Evolutionary conservation across 805 yeast species (phyloP).

Genomic region (Cyberlindnera samutprakarnensis): DNA sequence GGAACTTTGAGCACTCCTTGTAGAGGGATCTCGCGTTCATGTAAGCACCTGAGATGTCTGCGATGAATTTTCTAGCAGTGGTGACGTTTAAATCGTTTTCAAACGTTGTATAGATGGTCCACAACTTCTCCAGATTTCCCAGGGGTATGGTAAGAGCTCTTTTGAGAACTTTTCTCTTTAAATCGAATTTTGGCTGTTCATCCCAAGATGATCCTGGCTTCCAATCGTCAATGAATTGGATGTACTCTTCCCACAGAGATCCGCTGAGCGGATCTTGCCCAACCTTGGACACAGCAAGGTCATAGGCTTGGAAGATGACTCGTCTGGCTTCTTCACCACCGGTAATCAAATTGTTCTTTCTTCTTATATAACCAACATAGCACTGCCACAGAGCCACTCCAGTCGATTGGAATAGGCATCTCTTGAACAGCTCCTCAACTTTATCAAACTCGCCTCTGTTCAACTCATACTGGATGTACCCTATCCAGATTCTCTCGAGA

Average conservation of each 20-base stretch:
- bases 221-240: constrained; percentile 74
- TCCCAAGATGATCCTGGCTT: constrained; percentile 78
- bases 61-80: constrained; percentile 77
- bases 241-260: constrained; percentile 71
- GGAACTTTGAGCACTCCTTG: constrained; percentile 58
- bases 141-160: constrained; percentile 71
- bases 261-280: constrained; percentile 73
- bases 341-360: constrained; percentile 57
- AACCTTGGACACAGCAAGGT: constrained; percentile 68
- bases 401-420: constrained; percentile 53
- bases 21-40: constrained; percentile 80
- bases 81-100: constrained; percentile 69
- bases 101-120: constrained; percentile 79
- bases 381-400: constrained; percentile 66
- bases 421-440: constrained; percentile 60
- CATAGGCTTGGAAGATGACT: constrained; percentile 72
- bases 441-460: constrained; percentile 55
- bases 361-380: constrained; percentile 73
- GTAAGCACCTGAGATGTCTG: constrained; percentile 75
- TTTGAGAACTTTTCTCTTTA: constrained; percentile 65
- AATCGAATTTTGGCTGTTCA: constrained; percentile 70
- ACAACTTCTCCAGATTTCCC: constrained; percentile 61
- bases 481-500: constrained; percentile 68
- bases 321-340: constrained; percentile 79
- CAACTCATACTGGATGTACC: constrained; percentile 58